phyloP scores from a whole-genome alignment of 1,284 basidiomycete genomes.

The Erythrobasidium hasegawianum region DNA sequence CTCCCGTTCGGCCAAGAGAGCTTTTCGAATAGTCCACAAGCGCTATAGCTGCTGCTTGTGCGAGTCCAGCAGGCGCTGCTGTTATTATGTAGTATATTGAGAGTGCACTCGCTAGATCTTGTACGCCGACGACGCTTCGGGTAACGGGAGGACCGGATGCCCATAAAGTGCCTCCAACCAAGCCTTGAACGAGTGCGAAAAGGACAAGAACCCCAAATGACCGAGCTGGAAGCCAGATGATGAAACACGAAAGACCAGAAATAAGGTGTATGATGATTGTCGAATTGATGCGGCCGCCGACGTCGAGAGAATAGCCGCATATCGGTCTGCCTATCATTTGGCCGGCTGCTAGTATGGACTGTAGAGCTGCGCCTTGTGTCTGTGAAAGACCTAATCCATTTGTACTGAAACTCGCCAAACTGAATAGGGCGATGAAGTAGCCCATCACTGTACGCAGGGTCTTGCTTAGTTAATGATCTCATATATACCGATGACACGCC shows the following conservation, averaged over 20 bases:
- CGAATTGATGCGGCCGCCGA: conserved; percentile 51
- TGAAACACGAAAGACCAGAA: conserved; percentile 50
- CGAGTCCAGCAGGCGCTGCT: conserved; percentile 48
- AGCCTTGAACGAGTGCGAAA: conserved; percentile 51
- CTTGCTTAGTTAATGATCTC: too few species aligned
- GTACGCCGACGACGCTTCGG: conserved; percentile 50
- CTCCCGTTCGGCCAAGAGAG: conserved; percentile 33
- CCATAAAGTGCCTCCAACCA: conserved; percentile 23
- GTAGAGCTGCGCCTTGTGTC: conserved; percentile 51
- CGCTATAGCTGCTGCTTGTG: conserved; percentile 51
- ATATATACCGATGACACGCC: too few species aligned
- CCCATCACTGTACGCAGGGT: conserved; percentile 48
- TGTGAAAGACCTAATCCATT: conserved; percentile 50
- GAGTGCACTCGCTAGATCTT: conserved; percentile 50
- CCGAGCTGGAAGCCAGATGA: conserved; percentile 51
- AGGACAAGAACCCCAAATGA: conserved; percentile 50
- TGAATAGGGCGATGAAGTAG: conserved; percentile 53
- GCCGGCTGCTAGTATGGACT: conserved; percentile 52
- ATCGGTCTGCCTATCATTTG: conserved; percentile 53
- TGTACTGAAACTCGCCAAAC: conserved; percentile 52
- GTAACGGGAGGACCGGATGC: conserved; percentile 47
- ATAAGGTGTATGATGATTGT: conserved; percentile 50
- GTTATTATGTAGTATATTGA: conserved; percentile 50
- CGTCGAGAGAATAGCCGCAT: conserved; percentile 50
- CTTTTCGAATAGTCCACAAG: conserved; percentile 48